A percentile compares a stretch with the other conserved stretches of the same genome.
Evolutionary conservation across 2,329 filamentous ascomycete species (phyloP).

Genomic region (Pseudocercospora fijiensis): DNA sequence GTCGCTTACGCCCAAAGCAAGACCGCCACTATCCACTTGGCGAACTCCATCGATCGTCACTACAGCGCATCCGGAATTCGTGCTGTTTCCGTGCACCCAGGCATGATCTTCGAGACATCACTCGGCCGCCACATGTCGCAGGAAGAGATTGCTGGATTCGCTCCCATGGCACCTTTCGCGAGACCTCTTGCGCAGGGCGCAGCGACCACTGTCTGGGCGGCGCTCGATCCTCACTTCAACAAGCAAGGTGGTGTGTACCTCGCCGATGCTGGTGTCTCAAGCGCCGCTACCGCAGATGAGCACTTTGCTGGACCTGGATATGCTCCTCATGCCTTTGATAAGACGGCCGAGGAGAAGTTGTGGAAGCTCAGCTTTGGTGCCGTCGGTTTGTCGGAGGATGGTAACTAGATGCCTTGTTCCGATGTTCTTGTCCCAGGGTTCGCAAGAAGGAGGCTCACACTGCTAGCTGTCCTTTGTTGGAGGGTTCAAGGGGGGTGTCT

Average conservation of each 20-base stretch:
- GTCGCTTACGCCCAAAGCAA: constrained; percentile 52
- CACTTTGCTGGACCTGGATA: constrained; percentile 34
- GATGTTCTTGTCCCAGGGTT: too few relatives aligned
- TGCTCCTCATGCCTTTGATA: constrained; percentile 41
- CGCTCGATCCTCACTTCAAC: constrained; percentile 45
- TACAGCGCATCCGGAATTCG: constrained; percentile 50
- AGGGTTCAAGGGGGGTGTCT: too few relatives aligned
- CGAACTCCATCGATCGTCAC: constrained; percentile 52
- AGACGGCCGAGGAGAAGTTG: constrained; percentile 43
- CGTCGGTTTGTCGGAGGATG: constrained; percentile 28
- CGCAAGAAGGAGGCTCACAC: too few relatives aligned
- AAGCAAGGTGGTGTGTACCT: constrained; percentile 51
- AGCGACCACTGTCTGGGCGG: constrained; percentile 50
- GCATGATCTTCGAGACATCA: constrained; percentile 13
- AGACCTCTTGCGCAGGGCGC: constrained; percentile 49
- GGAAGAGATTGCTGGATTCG: too few relatives aligned
- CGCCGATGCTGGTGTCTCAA: constrained; percentile 32
- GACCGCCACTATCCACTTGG: constrained; percentile 54
- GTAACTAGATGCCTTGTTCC: too few relatives aligned
- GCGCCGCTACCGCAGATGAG: too few relatives aligned
- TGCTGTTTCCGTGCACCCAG: constrained; percentile 47
- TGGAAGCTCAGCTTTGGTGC: constrained; percentile 44
- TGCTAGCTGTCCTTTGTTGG: too few relatives aligned
- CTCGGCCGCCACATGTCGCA: constrained; percentile 1
- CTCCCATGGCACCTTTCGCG: neutral